Evolutionary conservation across 2,329 filamentous ascomycete species (phyloP).

Genomic region (Coniochaeta sp.): DNA sequence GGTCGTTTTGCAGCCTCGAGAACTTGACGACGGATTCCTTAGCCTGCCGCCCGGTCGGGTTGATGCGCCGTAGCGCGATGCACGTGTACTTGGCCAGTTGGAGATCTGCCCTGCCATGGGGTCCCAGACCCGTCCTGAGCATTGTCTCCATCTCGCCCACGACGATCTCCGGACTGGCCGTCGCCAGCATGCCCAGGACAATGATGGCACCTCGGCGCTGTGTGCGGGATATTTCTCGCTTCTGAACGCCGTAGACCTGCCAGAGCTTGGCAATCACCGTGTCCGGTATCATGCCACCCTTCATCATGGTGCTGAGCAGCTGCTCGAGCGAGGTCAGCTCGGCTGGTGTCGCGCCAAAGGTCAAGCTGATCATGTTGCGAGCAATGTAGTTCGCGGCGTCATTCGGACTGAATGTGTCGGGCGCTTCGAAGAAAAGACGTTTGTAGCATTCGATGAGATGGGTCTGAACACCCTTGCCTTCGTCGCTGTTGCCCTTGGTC

Average conservation of each 20-base stretch:
- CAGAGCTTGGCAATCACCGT: constrained; percentile 86
- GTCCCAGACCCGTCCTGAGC: constrained; percentile 80
- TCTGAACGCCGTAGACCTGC: constrained; percentile 95
- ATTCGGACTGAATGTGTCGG: constrained; percentile 78
- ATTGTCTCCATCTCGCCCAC: constrained; percentile 94
- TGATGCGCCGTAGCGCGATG: constrained; percentile 85
- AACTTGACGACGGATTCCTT: constrained; percentile 64
- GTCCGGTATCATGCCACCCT: constrained; percentile 77
- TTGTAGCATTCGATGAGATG: constrained; percentile 97
- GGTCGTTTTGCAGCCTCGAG: constrained; percentile 81
- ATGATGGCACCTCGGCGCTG: constrained; percentile 93
- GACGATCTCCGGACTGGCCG: constrained; percentile 86
- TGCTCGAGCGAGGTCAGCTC: constrained; percentile 95
- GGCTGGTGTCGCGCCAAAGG: constrained; percentile 88
- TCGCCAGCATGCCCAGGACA: constrained; percentile 90
- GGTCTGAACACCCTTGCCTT: constrained; percentile 95
- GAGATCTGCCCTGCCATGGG: constrained; percentile 72
- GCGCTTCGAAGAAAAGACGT: constrained; percentile 91
- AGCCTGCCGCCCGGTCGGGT: constrained; percentile 71
- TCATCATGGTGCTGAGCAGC: constrained; percentile 95
- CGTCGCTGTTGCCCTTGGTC: constrained; percentile 99
- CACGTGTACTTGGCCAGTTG: constrained; percentile 93
- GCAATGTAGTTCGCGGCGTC: constrained; percentile 94
- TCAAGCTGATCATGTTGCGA: constrained; percentile 97
- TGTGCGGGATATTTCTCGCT: constrained; percentile 82